A percentile compares a stretch with the other conserved stretches of the same genome.
Evolutionary conservation across 1,284 basidiomycete genomes (phyloP).

Genomic region (Ustilago tritici): DNA sequence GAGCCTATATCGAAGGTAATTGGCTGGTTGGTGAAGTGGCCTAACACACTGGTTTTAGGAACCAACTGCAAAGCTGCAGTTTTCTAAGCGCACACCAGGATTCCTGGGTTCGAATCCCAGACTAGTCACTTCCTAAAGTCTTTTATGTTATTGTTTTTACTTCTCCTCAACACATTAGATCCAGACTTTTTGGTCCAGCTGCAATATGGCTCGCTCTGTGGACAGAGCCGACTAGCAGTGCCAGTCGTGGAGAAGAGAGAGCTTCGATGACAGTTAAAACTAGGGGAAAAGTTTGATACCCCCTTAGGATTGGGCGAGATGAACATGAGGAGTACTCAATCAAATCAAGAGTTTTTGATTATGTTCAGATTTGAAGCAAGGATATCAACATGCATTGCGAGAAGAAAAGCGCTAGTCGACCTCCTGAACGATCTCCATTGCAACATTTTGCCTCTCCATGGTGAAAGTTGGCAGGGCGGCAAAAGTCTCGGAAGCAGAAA

Average conservation of each 20-base stretch:
- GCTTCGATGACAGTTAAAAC: too few relatives aligned
- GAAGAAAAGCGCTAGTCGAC: background rate
- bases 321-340: too few relatives aligned
- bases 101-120: conserved; percentile 60
- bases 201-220: too few relatives aligned
- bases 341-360: too few relatives aligned
- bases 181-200: too few relatives aligned
- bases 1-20: background rate
- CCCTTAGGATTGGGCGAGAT: too few relatives aligned
- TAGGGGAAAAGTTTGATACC: too few relatives aligned
- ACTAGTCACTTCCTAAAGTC: conserved; percentile 28
- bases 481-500: conserved; percentile 39
- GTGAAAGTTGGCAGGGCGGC: conserved; percentile 11
- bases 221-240: too few relatives aligned
- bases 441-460: background rate
- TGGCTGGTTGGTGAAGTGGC: conserved; percentile 57
- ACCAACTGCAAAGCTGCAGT: background rate
- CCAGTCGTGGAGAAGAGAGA: too few relatives aligned
- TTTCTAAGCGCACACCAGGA: conserved; percentile 28
- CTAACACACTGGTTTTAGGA: conserved; percentile 58
- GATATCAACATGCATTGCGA: too few relatives aligned
- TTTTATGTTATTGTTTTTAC: conserved; percentile 15
- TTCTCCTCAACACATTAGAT: background rate
- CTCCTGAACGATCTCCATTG: background rate
- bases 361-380: too few relatives aligned